phyloP scores from a whole-genome alignment of 2,329 filamentous ascomycete genomes.

The Ophiostoma populinum region DNA sequence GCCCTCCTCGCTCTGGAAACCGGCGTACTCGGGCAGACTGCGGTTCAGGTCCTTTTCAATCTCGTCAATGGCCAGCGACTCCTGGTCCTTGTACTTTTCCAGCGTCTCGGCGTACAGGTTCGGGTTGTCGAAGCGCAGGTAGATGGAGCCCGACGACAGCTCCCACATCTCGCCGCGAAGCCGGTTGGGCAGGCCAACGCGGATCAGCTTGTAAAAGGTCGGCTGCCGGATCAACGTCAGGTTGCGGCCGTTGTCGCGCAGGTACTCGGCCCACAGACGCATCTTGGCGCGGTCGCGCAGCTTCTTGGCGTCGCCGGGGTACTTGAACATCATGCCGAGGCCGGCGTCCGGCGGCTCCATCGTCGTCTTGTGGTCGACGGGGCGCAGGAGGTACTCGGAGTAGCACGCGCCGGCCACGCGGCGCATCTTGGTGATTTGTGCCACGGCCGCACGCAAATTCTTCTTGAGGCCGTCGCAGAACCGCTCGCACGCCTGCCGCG shows the following conservation, averaged over 20 bases:
- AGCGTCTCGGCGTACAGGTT: slow-evolving; percentile 72
- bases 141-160: slow-evolving; percentile 78
- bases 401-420: slow-evolving; percentile 72
- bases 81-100: slow-evolving; percentile 62
- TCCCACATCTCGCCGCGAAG: slow-evolving; percentile 94
- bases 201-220: slow-evolving; percentile 93
- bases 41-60: slow-evolving; percentile 97
- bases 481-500: slow-evolving; percentile 73
- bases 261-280: slow-evolving; percentile 90
- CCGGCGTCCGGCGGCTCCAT: slow-evolving; percentile 73
- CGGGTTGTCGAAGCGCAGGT: slow-evolving; percentile 71
- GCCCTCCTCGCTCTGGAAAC: slow-evolving; percentile 90
- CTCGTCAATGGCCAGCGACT: slow-evolving; percentile 92
- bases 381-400: slow-evolving; percentile 62
- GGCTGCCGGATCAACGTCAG: slow-evolving; percentile 84
- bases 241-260: slow-evolving; percentile 88
- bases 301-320: slow-evolving; percentile 89
- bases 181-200: slow-evolving; percentile 85
- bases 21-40: slow-evolving; percentile 90
- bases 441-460: slow-evolving; percentile 70
- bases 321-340: slow-evolving; percentile 78
- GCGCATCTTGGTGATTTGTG: slow-evolving; percentile 71
- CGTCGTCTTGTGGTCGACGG: slow-evolving; percentile 44
- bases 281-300: slow-evolving; percentile 92
- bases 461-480: slow-evolving; percentile 95